These are phyloP conservation scores for Dispira simplex DNA, from an alignment of 192 early-diverging fungal species.

Conservation along the genomic window DNA sequence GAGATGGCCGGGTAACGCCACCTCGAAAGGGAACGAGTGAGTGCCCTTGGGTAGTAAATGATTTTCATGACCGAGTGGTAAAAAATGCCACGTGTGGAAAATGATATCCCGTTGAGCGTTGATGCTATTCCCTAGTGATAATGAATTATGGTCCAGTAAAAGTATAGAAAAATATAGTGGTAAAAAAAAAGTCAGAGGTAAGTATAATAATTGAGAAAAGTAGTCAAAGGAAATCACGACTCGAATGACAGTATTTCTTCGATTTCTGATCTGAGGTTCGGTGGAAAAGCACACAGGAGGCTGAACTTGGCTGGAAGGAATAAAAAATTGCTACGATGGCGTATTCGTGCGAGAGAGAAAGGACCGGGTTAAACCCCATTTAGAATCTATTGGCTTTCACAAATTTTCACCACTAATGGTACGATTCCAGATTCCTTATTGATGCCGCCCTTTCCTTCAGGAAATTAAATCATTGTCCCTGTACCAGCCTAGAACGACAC, in stretches of 20 bases:
- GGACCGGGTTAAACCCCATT: background rate
- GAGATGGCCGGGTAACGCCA: conserved; percentile 1
- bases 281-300: too few species aligned
- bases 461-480: background rate
- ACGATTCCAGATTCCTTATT: background rate
- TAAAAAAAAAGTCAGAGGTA: background rate
- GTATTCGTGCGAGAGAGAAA: background rate
- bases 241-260: background rate
- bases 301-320: too few species aligned
- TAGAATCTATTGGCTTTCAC: too few species aligned
- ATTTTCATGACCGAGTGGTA: background rate
- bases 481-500: background rate
- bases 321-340: background rate
- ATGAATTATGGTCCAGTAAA: background rate
- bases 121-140: background rate
- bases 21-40: background rate
- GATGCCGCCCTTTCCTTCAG: background rate
- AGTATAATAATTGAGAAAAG: background rate
- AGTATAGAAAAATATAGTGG: background rate
- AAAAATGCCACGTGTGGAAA: conserved; percentile 7
- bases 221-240: background rate
- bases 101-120: background rate
- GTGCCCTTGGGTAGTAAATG: background rate
- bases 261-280: too few species aligned
- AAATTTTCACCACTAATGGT: background rate